Base-by-base conservation (phyloP, 768 basidiomycete species). In the Boletus bicolor region DNA sequence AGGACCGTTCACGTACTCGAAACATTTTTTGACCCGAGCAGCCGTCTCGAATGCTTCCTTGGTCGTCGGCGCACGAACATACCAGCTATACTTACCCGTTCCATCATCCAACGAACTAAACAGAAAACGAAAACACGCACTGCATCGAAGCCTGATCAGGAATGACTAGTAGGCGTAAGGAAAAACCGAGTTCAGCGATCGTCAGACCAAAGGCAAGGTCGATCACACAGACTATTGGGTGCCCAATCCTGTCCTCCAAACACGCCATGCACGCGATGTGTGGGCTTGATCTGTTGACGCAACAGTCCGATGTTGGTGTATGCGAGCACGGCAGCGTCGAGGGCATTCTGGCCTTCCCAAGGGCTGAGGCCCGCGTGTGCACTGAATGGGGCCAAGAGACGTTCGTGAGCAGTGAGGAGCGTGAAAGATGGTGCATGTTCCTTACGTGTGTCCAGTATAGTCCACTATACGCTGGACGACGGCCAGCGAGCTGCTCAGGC, bases 321-420 rank as follows among this genome's bases (percentile, higher is more conserved):
- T 11, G 88, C 87, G 5, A 91, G 76, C 3, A 93, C 87, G 12
- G 89, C 91, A 1, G 93, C 92, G 64, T 95, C 91, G 7, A 92
- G 74, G 1, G 91, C 88, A 60, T 93, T 93, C 58, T 76, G 79
- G 1, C 89, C 91, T 64, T 92, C 87, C 91, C 91, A 93, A n/a
- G 91, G 91, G 17, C 86, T 87, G 26, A 87, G 76, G 1, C 84
- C 84, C 0, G 89, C 89, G 65, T 91, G 90, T 5, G 89, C 88
- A 17, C 89, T 90, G 54, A 28, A 42, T 1, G 15, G 2, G 3
- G 5, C 26, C n/a, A 14, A 15, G 34, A 11, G 2, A n/a, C 6
- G 19, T 32, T 17, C 32, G 32, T 26, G 26, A 35, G 32, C 32
- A 47, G 38, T 53, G 24, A 51, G 44, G 9, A 3, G 42, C 5